A percentile compares a stretch with the other conserved stretches of the same genome.
Evolutionary conservation across 371 early-diverging fungal species (phyloP).

Genomic region (Chytridium lagenaria): DNA sequence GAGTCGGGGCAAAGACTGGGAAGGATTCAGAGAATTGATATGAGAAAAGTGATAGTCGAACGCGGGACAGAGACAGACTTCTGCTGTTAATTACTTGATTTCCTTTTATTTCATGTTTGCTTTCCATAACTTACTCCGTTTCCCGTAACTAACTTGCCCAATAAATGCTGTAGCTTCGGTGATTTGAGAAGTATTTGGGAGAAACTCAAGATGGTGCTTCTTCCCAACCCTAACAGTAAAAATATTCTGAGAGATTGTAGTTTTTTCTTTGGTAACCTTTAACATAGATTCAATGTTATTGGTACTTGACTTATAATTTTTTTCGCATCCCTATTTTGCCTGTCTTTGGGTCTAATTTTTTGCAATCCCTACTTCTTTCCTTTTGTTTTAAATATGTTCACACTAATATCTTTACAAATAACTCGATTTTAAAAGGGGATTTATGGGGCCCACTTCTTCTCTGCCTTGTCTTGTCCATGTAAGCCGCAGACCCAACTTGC

Average conservation of each 20-base stretch:
- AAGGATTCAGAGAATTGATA: no score
- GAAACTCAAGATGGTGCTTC: constrained; percentile 76
- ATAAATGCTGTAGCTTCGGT: constrained; percentile 70
- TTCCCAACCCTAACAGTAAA: constrained; percentile 62
- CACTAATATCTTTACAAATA: background rate
- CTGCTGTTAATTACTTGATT: no score
- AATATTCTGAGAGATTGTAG: constrained; percentile 80
- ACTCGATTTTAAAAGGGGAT: constrained; percentile 70
- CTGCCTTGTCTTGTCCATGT: constrained; percentile 86
- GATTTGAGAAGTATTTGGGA: constrained; percentile 76
- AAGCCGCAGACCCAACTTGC: constrained; percentile 31
- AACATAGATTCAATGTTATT: no score
- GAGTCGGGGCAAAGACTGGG: no score
- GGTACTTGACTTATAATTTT: no score
- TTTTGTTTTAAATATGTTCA: background rate
- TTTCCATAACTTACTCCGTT: no score
- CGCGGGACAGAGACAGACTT: no score
- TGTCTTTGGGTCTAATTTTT: no score
- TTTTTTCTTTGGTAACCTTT: no score
- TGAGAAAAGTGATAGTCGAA: no score
- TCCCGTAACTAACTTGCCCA: no score
- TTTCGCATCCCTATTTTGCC: background rate
- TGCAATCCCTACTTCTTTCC: background rate
- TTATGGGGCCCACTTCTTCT: constrained; percentile 94
- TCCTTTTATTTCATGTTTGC: no score